These are phyloP conservation scores for Phialocephala sp. DNA, from an alignment of 2,329 filamentous ascomycete genomes.

Conservation along the genomic window DNA sequence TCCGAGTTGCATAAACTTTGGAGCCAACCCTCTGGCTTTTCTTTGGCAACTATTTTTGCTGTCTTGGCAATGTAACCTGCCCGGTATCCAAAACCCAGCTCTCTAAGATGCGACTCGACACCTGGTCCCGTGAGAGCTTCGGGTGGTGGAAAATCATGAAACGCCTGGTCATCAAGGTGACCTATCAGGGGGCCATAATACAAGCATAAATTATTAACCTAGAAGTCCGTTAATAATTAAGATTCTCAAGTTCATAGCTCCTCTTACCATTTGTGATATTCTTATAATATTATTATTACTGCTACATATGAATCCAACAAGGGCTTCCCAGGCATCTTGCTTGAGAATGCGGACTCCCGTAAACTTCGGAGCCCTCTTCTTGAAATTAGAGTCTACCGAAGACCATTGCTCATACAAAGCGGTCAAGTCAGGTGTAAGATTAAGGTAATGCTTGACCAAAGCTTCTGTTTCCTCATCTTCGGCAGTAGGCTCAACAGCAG, in stretches of 20 bases:
- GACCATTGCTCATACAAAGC: conserved; percentile 89
- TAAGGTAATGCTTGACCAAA: conserved; percentile 85
- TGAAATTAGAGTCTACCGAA: conserved; percentile 83
- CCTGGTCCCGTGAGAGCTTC: conserved; percentile 71
- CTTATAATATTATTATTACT: conserved; percentile 98
- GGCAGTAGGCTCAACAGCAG: conserved; percentile 45
- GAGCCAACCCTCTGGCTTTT: conserved; percentile 77
- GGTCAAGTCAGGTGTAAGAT: conserved; percentile 77
- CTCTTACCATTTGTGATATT: conserved; percentile 87
- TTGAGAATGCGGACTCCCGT: conserved; percentile 89
- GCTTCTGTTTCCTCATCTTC: conserved; percentile 72
- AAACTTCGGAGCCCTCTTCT: conserved; percentile 83
- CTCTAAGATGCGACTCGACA: conserved; percentile 82
- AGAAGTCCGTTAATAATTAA: not conserved
- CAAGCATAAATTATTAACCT: conserved; percentile 84
- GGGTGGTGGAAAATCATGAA: conserved; percentile 87
- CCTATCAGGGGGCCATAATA: conserved; percentile 83
- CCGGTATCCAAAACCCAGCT: conserved; percentile 91
- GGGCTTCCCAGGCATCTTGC: conserved; percentile 94
- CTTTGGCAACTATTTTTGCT: conserved; percentile 72
- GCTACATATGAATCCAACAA: conserved; percentile 96
- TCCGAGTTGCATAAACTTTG: conserved; percentile 79
- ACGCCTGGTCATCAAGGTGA: conserved; percentile 69
- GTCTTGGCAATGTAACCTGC: conserved; percentile 92
- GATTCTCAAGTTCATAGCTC: not conserved